Conservation (phyloP, 1,139 yeast genomes). For the Suhomyces choctaworum region DNA sequence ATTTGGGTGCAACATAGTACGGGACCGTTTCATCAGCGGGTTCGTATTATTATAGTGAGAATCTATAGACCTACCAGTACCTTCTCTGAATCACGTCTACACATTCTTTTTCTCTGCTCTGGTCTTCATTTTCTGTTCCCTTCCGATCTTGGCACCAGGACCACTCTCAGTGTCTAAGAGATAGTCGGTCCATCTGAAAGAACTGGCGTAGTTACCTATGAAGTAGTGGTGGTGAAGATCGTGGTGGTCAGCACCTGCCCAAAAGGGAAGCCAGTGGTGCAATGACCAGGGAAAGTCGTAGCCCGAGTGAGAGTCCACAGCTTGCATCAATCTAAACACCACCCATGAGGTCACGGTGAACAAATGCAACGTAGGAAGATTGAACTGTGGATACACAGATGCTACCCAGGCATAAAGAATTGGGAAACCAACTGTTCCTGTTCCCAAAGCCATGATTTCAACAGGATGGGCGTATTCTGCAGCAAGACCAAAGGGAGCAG, state of each 20-base stretch:
- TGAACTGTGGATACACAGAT: slow-evolving; percentile 35
- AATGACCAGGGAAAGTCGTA: slow-evolving; percentile 96
- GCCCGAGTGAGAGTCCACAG: slow-evolving; percentile 95
- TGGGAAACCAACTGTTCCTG: slow-evolving; percentile 95
- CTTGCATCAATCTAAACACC: slow-evolving; percentile 84
- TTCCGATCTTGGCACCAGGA: slow-evolving; percentile 57
- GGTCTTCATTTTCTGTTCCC: slow-evolving; percentile 58
- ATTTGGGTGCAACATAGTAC: no score
- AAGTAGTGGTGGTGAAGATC: slow-evolving; percentile 95
- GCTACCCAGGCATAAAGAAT: slow-evolving; percentile 51
- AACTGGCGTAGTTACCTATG: slow-evolving; percentile 88
- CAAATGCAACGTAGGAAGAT: slow-evolving; percentile 71
- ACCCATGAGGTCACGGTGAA: slow-evolving; percentile 88
- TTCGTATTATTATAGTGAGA: no score
- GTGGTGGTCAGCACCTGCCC: slow-evolving; percentile 99
- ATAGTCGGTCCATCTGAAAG: slow-evolving; percentile 94
- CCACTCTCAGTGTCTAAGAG: slow-evolving; percentile 83
- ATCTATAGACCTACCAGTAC: no score
- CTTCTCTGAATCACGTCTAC: slow-evolving; percentile 4
- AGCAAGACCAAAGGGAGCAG: slow-evolving; percentile 94
- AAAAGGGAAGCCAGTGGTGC: slow-evolving; percentile 85
- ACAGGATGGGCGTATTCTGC: slow-evolving; percentile 97
- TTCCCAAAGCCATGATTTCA: slow-evolving; percentile 86
- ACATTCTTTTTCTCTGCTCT: slow-evolving; percentile 41
- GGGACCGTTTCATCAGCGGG: no score